Conservation (phyloP, 176 grass and related monocot genomes). For the Saccharum officinarum region DNA sequence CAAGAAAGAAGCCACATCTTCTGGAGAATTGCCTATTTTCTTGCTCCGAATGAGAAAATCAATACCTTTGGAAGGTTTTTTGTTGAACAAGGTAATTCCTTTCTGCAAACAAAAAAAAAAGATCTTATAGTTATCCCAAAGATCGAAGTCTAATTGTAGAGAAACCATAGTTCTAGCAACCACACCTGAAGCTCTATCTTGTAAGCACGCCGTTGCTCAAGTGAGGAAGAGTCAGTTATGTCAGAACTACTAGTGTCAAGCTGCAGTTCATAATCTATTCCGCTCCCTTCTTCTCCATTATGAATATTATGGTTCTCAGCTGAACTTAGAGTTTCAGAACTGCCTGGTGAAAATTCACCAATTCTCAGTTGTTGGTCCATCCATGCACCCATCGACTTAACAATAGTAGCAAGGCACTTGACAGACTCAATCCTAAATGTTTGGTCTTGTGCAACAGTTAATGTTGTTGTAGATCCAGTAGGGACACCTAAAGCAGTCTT, state of each 20-base stretch:
- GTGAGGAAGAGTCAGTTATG: conserved; percentile 73
- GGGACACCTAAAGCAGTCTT: conserved; percentile 95
- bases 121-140: conserved; percentile 15
- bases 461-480: conserved; percentile 74
- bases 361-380: conserved; percentile 94
- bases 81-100: conserved; percentile 91
- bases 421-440: conserved; percentile 91
- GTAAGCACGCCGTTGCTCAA: conserved; percentile 86
- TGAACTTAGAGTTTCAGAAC: conserved; percentile 52
- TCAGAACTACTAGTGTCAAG: conserved; percentile 57
- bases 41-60: conserved; percentile 89
- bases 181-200: conserved; percentile 93
- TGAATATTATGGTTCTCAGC: conserved; percentile 54
- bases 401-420: conserved; percentile 78
- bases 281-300: conserved; percentile 77
- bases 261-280: conserved; percentile 67
- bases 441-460: conserved; percentile 84
- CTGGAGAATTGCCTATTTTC: conserved; percentile 76
- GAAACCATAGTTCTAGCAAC: conserved; percentile 2
- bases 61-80: conserved; percentile 94
- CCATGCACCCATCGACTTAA: conserved; percentile 84
- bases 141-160: background rate
- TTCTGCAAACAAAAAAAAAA: conserved; percentile 62
- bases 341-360: conserved; percentile 60
- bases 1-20: conserved; percentile 84